Evolutionary conservation across 805 yeast genomes (phyloP), one percentile per base, ranked within the genome.

Genomic region (Myxozyma melibiosi): DNA sequence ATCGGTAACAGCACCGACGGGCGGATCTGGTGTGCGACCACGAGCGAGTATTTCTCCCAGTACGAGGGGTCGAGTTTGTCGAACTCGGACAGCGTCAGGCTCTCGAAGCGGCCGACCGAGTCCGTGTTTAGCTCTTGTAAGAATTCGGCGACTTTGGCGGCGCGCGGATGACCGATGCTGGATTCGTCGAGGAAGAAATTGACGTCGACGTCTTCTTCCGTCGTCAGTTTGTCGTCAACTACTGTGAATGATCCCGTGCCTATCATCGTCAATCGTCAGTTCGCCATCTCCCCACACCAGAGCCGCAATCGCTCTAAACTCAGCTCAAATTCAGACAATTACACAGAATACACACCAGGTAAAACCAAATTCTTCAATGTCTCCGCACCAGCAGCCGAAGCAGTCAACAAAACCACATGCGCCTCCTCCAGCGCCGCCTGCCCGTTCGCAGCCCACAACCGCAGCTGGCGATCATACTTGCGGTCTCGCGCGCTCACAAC

Each of bases 401-500:
- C 83, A 43, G 82, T 81, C 2, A 90, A 65, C 2, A 90, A 70
- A 53, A 90, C 80, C 2, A 90, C 76, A 53, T 79, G 83, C 0
- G 91, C 75, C 1, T 68, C 66, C 31, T 81, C 81, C 16, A 92
- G 74, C 5, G 76, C 74, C 3, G 70, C 57, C 67, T 92, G 99
- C 2, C 97, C 99, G 9, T 78, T 70, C 0, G 79, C 66, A 1
- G 88, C 90, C 98, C 98, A 92, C 14, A 92, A 73, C 35, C 97
- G 79, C 57, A 92, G 73, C 68, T 92, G 98, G 37, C 99, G 58
- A 41, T 60, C 64, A 34, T 60, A 60, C 31, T 60, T 60, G 50
- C 52, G 54, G 35, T 60, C 64, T 7, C 51, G 44, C n/a, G 63
- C 63, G 22, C 48, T 33, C 37, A 41, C 54, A 4, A 50, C 16